Evolutionary conservation across 2,329 filamentous ascomycete species (phyloP).

Genomic region (Aciculosporium take): DNA sequence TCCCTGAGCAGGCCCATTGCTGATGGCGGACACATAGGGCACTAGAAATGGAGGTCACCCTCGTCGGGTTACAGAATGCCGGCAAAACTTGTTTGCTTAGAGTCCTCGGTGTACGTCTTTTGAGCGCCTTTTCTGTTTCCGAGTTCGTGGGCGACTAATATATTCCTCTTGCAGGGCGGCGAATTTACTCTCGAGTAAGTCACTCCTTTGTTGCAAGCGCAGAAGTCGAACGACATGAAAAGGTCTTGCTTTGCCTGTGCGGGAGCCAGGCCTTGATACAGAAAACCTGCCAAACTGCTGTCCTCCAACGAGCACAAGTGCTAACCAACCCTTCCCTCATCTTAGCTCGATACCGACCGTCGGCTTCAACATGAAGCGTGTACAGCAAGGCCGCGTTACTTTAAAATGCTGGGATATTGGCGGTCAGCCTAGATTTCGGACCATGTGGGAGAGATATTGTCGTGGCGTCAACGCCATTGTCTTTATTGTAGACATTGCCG

Average conservation of each 20-base stretch:
- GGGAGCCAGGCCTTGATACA: not conserved
- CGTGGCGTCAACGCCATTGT: slow-evolving; percentile 95
- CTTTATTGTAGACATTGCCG: slow-evolving; percentile 95
- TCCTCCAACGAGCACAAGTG: not conserved
- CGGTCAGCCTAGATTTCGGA: slow-evolving; percentile 88
- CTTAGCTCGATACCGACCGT: slow-evolving; percentile 94
- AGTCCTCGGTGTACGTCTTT: slow-evolving; percentile 72
- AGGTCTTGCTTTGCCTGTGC: too few species aligned
- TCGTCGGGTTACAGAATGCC: slow-evolving; percentile 96
- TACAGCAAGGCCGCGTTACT: slow-evolving; percentile 95
- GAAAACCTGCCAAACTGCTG: not conserved
- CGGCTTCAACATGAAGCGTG: slow-evolving; percentile 97
- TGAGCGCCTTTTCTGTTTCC: not conserved
- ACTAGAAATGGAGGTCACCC: slow-evolving; percentile 98
- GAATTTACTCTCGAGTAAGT: slow-evolving; percentile 98
- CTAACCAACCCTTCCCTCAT: slow-evolving; percentile 9
- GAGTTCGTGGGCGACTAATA: not conserved
- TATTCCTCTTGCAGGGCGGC: slow-evolving; percentile 51
- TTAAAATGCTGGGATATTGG: slow-evolving; percentile 99
- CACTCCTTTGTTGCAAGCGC: slow-evolving; percentile 1
- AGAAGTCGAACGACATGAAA: not conserved
- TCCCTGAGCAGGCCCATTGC: slow-evolving; percentile 1
- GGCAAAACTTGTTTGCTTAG: slow-evolving; percentile 92
- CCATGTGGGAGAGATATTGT: slow-evolving; percentile 99
- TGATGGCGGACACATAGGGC: slow-evolving; percentile 46